Evolutionary conservation across 1,139 yeast genomes (phyloP).

Genomic region (Suhomyces anneliseae): DNA sequence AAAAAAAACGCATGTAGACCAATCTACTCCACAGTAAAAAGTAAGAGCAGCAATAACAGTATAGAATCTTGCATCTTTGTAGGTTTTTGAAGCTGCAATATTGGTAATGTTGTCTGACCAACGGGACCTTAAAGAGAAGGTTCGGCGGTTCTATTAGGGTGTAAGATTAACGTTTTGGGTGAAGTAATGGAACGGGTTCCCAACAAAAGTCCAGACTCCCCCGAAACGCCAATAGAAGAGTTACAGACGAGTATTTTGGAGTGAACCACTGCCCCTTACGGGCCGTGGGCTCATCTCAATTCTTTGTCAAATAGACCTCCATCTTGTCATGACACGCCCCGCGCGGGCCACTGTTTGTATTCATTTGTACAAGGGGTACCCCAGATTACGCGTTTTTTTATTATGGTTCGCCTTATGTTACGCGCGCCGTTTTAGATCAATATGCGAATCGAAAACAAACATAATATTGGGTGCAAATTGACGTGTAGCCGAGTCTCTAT

Average conservation of each 20-base stretch:
- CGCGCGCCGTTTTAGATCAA: not conserved
- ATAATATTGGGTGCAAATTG: conserved; percentile 1
- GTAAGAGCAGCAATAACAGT: no score
- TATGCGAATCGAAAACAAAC: conserved; percentile 1
- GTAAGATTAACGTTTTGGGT: not conserved
- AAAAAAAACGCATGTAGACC: no score
- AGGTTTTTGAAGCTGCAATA: no score
- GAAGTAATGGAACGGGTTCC: not conserved
- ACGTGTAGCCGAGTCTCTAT: conserved; percentile 2
- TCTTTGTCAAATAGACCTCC: not conserved
- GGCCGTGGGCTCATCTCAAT: not conserved
- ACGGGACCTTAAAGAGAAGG: no score
- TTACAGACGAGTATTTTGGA: not conserved
- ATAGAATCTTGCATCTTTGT: no score
- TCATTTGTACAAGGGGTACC: not conserved
- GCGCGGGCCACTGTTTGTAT: not conserved
- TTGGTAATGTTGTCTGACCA: no score
- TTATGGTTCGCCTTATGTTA: not conserved
- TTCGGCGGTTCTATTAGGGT: no score
- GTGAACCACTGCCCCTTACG: not conserved
- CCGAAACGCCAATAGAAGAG: not conserved
- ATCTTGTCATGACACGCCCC: not conserved
- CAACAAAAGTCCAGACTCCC: not conserved
- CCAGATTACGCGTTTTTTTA: not conserved
- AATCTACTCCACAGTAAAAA: no score